phyloP scores from a whole-genome alignment of 2,329 filamentous ascomycete genomes.

The Aspergillus clavatus region DNA sequence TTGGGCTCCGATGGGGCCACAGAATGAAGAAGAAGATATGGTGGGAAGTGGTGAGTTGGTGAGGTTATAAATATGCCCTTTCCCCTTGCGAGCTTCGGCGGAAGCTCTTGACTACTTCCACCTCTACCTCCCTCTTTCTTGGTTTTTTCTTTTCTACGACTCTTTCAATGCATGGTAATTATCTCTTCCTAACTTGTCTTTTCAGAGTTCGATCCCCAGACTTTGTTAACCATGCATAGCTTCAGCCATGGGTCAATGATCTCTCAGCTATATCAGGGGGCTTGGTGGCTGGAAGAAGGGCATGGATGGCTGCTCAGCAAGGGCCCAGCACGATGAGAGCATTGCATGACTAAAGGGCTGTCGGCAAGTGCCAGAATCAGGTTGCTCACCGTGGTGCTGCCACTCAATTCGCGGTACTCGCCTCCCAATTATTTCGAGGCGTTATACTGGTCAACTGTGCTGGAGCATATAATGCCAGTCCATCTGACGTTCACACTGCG shows the following conservation, averaged over 20 bases:
- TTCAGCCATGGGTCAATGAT: neutral
- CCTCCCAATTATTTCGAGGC: neutral
- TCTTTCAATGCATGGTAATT: too few species aligned
- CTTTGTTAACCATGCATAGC: neutral
- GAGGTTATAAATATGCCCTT: neutral
- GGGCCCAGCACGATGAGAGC: conserved; percentile 5
- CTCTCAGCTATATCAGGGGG: conserved; percentile 15
- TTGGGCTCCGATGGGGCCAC: conserved; percentile 13
- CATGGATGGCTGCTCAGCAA: conserved; percentile 9
- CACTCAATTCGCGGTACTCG: neutral
- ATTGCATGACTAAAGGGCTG: conserved; percentile 11
- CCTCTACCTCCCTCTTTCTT: neutral
- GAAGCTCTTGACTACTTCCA: neutral
- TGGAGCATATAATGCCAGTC: neutral
- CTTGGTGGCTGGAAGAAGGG: conserved; percentile 22
- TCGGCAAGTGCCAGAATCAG: conserved; percentile 2
- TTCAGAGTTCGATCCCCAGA: neutral
- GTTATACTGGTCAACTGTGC: neutral
- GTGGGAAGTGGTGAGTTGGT: neutral
- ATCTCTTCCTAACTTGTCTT: neutral
- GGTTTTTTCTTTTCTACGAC: neutral
- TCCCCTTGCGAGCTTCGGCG: neutral
- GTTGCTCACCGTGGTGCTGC: neutral
- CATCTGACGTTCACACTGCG: too few species aligned
- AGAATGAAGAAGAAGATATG: neutral